Percentiles rank a stretch among this genome's conserved stretches.
Conservation (phyloP, 192 early-diverging fungal species). For the Entomortierella parvispora region DNA sequence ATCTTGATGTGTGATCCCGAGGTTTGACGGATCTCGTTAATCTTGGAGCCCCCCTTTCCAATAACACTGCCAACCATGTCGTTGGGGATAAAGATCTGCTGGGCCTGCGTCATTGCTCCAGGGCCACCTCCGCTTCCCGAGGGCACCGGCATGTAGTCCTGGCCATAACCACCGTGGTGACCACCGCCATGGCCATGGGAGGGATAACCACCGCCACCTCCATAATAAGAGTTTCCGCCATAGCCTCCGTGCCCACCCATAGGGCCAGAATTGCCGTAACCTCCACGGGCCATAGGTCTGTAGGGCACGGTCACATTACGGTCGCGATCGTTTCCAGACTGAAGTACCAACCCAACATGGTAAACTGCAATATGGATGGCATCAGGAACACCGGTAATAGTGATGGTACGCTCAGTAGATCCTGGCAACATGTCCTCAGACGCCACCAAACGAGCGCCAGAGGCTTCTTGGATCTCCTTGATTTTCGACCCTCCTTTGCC, state of each 20-base stretch:
- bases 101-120: conserved; percentile 51
- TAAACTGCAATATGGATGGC: conserved; percentile 85
- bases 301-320: conserved; percentile 72
- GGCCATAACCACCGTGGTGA: conserved; percentile 20
- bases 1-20: conserved; percentile 89
- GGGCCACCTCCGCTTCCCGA: not conserved
- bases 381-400: conserved; percentile 80
- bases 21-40: conserved; percentile 79
- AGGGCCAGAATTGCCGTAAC: conserved; percentile 14
- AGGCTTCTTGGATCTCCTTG: conserved; percentile 89
- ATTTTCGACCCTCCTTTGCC: conserved; percentile 88
- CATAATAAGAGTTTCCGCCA: not conserved
- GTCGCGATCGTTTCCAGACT: conserved; percentile 68
- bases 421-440: conserved; percentile 89
- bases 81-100: conserved; percentile 68
- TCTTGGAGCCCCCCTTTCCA: conserved; percentile 86
- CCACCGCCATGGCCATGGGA: conserved; percentile 3
- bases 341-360: conserved; percentile 77
- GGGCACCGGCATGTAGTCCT: conserved; percentile 26
- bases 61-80: conserved; percentile 89
- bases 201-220: conserved; percentile 4
- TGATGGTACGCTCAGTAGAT: conserved; percentile 89
- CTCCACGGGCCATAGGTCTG: conserved; percentile 57
- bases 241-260: conserved; percentile 13
- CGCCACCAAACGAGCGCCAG: conserved; percentile 79